These are phyloP conservation scores for Suillus tomentosus DNA, from an alignment of 768 basidiomycete species.

Conservation along the genomic window DNA sequence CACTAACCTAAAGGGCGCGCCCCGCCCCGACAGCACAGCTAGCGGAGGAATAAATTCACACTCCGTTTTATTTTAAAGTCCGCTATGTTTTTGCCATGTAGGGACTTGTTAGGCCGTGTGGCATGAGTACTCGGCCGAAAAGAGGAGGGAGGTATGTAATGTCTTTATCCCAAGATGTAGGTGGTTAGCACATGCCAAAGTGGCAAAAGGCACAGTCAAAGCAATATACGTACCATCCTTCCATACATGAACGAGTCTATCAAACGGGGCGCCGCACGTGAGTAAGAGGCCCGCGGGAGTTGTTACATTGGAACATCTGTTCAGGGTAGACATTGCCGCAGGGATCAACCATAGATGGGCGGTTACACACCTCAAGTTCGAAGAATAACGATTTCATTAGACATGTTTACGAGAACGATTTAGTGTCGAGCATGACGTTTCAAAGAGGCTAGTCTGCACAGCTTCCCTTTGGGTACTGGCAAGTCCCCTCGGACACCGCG, in stretches of 20 bases:
- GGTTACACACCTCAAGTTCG: not conserved
- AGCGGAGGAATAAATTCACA: not conserved
- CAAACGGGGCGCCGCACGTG: slow-evolving; percentile 7
- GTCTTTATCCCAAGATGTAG: not conserved
- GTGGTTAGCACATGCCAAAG: slow-evolving; percentile 9
- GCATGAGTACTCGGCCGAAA: slow-evolving; percentile 1
- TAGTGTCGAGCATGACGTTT: slow-evolving; percentile 6
- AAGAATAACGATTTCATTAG: not conserved
- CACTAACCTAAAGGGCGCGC: not conserved
- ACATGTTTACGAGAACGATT: slow-evolving; percentile 5
- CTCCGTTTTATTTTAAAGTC: not conserved
- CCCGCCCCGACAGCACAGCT: not conserved
- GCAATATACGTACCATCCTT: slow-evolving; percentile 6
- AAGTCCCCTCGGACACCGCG: slow-evolving; percentile 36
- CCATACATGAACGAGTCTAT: slow-evolving; percentile 8
- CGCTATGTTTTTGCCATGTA: not conserved
- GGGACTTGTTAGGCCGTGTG: slow-evolving; percentile 2
- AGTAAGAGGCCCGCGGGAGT: slow-evolving; percentile 8
- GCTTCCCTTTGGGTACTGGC: slow-evolving; percentile 17
- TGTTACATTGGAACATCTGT: not conserved
- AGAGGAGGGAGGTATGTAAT: slow-evolving; percentile 3
- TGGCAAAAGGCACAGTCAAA: slow-evolving; percentile 4
- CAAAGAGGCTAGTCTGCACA: slow-evolving; percentile 18
- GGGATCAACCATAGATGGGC: not conserved
- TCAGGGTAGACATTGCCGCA: slow-evolving; percentile 7